Evolutionary conservation across 2,329 filamentous ascomycete species (phyloP).

Genomic region (Rachicladosporium sp.): DNA sequence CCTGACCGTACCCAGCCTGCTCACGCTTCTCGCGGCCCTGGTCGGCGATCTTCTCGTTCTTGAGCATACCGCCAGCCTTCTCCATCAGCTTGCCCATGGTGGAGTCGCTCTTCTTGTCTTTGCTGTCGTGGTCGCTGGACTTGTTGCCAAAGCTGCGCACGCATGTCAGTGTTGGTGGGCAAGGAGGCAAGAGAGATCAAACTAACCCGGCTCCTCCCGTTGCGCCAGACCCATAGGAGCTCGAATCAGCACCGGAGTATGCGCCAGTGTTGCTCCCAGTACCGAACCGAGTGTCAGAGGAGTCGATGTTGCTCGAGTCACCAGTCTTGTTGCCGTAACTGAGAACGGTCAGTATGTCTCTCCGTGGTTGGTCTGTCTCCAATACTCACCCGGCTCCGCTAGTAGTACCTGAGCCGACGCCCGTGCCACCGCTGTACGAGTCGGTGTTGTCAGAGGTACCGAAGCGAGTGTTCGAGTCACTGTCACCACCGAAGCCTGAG

Average conservation of each 20-base stretch:
- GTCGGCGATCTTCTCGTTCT: constrained; percentile 35
- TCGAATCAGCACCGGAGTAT: constrained; percentile 3
- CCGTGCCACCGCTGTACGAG: neutral
- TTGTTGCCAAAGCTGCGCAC: too few species aligned
- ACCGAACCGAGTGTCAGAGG: neutral
- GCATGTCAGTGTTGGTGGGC: too few species aligned
- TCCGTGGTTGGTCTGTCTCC: constrained; percentile 1
- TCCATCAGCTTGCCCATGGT: constrained; percentile 46
- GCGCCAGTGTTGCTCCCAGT: neutral
- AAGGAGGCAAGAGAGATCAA: too few species aligned
- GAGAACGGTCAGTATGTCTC: too few species aligned
- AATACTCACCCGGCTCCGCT: neutral
- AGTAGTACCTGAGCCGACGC: too few species aligned
- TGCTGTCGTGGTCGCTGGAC: constrained; percentile 1
- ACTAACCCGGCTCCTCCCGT: neutral
- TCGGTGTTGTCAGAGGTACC: neutral
- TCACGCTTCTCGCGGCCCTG: constrained; percentile 42
- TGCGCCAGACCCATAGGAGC: neutral
- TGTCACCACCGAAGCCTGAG: constrained; percentile 1
- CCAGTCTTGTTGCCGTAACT: constrained; percentile 24
- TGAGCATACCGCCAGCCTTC: constrained; percentile 41
- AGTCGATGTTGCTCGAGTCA: too few species aligned
- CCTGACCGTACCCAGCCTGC: constrained; percentile 10
- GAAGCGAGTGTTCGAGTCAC: neutral
- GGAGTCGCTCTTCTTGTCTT: constrained; percentile 27